Evolutionary conservation across 2,329 filamentous ascomycete species (phyloP).

Genomic region (Chalaropsis ovoidea): DNA sequence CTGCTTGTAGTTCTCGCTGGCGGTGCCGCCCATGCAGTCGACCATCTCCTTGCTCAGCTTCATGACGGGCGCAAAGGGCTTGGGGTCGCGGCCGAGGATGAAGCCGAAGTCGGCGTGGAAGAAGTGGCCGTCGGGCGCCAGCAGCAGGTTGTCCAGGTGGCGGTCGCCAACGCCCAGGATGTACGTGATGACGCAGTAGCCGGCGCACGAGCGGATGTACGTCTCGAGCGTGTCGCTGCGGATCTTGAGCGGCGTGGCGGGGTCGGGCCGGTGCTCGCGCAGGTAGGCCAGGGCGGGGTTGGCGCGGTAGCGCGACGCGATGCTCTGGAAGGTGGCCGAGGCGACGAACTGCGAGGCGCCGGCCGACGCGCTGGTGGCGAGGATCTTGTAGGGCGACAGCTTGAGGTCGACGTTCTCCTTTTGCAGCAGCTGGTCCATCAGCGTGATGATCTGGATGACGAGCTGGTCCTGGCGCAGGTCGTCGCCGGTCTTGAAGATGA

Average conservation of each 20-base stretch:
- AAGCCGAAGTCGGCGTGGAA: slow-evolving; percentile 99
- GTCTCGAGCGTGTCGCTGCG: slow-evolving; percentile 89
- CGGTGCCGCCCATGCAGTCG: slow-evolving; percentile 86
- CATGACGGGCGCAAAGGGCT: slow-evolving; percentile 93
- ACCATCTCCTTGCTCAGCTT: slow-evolving; percentile 98
- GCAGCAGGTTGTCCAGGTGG: slow-evolving; percentile 87
- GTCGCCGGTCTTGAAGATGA: slow-evolving; percentile 96
- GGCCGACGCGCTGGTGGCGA: slow-evolving; percentile 80
- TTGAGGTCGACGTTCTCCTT: slow-evolving; percentile 96
- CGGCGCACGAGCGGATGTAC: slow-evolving; percentile 90
- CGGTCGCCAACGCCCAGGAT: slow-evolving; percentile 92
- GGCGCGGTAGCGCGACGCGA: slow-evolving; percentile 68
- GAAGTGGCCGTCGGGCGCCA: slow-evolving; percentile 84
- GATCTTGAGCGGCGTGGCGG: slow-evolving; percentile 68
- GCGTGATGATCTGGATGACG: slow-evolving; percentile 90
- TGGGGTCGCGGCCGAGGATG: slow-evolving; percentile 91
- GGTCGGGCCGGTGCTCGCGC: slow-evolving; percentile 79
- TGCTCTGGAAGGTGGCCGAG: slow-evolving; percentile 72
- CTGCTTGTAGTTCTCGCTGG: slow-evolving; percentile 68
- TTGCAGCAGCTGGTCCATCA: slow-evolving; percentile 91
- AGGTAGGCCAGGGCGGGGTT: slow-evolving; percentile 72
- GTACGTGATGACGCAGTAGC: slow-evolving; percentile 98
- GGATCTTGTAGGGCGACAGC: slow-evolving; percentile 88
- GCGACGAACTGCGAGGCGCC: slow-evolving; percentile 91
- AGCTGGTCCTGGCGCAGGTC: slow-evolving; percentile 94